These are phyloP conservation scores for Dorcoceras hygrometricum DNA, from an alignment of 257 asterid species.

Conservation along the genomic window DNA sequence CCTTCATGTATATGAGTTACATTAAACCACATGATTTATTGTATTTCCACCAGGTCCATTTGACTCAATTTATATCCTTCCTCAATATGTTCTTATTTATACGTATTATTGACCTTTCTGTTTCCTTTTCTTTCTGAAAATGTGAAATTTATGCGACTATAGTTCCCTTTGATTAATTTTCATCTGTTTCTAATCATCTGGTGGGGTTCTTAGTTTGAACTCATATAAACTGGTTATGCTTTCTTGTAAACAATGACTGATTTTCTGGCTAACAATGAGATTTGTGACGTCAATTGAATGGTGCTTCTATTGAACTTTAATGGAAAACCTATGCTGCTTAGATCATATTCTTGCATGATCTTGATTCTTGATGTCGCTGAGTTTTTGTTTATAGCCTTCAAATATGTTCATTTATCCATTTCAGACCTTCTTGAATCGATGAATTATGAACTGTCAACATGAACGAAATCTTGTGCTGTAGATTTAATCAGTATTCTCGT, in stretches of 20 bases:
- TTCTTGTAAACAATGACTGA: background rate
- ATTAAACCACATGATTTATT: conserved; percentile 17
- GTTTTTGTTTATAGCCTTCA: background rate
- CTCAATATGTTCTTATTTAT: conserved; percentile 1
- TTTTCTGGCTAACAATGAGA: background rate
- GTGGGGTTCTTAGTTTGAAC: background rate
- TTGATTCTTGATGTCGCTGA: background rate
- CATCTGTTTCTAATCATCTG: no score
- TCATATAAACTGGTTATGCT: background rate
- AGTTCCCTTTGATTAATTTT: background rate
- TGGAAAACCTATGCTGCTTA: background rate
- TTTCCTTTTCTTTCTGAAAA: background rate
- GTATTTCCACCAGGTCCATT: conserved; percentile 6
- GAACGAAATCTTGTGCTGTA: background rate
- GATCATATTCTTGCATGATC: background rate
- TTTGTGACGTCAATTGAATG: background rate
- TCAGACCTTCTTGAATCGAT: background rate
- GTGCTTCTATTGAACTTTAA: background rate
- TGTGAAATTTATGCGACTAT: background rate
- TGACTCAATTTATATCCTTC: background rate
- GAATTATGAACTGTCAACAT: background rate
- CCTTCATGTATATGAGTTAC: conserved; percentile 19
- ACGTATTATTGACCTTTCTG: background rate
- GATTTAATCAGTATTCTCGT: background rate
- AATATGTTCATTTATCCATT: background rate